Base-by-base conservation (phyloP, 2,329 filamentous ascomycete species). In the Teratosphaeria epicoccoides region DNA sequence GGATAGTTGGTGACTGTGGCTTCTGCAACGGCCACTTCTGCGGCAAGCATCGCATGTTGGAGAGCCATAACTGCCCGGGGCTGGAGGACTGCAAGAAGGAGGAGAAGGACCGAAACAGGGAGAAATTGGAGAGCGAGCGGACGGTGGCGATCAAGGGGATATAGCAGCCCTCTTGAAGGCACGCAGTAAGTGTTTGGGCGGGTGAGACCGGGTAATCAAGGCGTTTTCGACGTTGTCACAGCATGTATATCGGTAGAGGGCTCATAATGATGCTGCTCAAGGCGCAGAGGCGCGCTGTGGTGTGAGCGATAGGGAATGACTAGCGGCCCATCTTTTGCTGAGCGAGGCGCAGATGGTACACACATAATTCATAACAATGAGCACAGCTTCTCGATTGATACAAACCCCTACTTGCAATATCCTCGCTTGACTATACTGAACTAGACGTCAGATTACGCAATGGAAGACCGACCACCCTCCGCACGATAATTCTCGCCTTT, bases 61-160 rank as follows among this genome's bases (percentile, higher is more conserved):
- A 98, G 72, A 87, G 91, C 62, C 93, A 98, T 74, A 88, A 88
- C 73, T 98, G 93, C 75, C 82, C 81, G 58, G 89, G 89, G 40
- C 76, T 98, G 52, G 93, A 97, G 76, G 87, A 95, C 73, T 96
- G 91, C 79, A 95, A 96, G 79, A 93, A 95, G 76, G 89, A 95
- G 71, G 91, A 88, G 46, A 88, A 95, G 72, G 88, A 94, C 70
- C 83, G 89, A 60, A 98, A 98, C 70, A 87, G 88, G 54, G 86
- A 89, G 59, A 90, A 94, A 74, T 77, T 98, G 67, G 88, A 96
- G 71, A 82, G 84, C 52, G 91, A 98, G 78, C 80, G 91, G 66
- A 98, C 93, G 46, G 85, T 91, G 58, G 89, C 94, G 63, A 93
- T 97, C 73, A 90, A 87, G 73, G 90, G 90, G 56, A 84, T 95